Percentiles rank a stretch among this genome's conserved stretches.
Evolutionary conservation across 208 protist genomes (phyloP).

Genomic region (Crithidia thermophila): DNA sequence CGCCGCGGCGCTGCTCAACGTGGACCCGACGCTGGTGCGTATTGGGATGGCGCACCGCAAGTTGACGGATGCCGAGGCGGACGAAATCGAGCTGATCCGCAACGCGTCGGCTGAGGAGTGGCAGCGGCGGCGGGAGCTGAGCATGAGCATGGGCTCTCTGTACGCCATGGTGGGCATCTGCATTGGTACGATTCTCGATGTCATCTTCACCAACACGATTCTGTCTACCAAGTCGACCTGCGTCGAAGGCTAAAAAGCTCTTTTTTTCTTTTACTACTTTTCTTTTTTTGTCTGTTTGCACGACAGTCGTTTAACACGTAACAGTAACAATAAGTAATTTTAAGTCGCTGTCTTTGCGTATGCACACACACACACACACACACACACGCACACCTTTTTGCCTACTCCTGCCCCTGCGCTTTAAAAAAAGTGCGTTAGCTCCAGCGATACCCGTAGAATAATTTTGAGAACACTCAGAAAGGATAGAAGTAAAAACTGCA

Average conservation of each 20-base stretch:
- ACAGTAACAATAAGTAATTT: too few species aligned
- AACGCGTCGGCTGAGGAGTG: conserved; percentile 33
- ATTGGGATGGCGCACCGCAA: not conserved
- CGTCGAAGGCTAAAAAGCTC: conserved; percentile 3
- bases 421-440: too few species aligned
- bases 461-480: too few species aligned
- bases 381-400: too few species aligned
- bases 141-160: conserved; percentile 83
- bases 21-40: conserved; percentile 13
- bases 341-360: too few species aligned
- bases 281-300: not conserved
- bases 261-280: not conserved
- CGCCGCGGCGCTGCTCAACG: not conserved
- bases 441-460: too few species aligned
- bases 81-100: conserved; percentile 35
- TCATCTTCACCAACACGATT: conserved; percentile 84
- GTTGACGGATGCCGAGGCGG: conserved; percentile 20
- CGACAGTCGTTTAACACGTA: not conserved
- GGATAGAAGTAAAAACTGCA: too few species aligned
- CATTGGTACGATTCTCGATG: conserved; percentile 57
- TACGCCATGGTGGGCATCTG: conserved; percentile 85
- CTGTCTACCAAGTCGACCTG: conserved; percentile 19
- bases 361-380: too few species aligned
- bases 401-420: too few species aligned
- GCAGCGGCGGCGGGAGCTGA: conserved; percentile 73